These are phyloP conservation scores for Pseudocercospora fuligena DNA, from an alignment of 2,329 filamentous ascomycete species.

Conservation along the genomic window DNA sequence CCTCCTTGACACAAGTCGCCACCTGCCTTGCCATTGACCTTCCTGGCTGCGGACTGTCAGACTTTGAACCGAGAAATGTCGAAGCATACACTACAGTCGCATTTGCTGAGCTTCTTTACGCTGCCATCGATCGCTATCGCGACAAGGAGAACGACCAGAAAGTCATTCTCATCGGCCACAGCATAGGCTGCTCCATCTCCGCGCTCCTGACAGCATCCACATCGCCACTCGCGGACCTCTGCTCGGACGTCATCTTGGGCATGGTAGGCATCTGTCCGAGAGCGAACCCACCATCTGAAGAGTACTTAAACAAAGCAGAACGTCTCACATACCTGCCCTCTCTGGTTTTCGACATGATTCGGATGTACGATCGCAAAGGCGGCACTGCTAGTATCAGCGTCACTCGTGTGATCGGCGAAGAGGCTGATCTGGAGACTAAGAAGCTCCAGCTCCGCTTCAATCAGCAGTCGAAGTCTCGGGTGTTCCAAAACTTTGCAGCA, in stretches of 20 bases:
- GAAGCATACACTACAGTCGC: constrained; percentile 79
- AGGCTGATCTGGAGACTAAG: constrained; percentile 68
- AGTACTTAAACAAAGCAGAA: constrained; percentile 53
- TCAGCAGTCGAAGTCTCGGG: constrained; percentile 77
- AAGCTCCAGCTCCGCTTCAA: constrained; percentile 77
- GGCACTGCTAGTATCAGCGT: constrained; percentile 80
- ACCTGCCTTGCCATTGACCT: constrained; percentile 88
- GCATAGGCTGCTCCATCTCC: constrained; percentile 82
- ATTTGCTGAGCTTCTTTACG: constrained; percentile 74
- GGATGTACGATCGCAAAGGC: constrained; percentile 77
- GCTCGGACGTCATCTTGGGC: constrained; percentile 69
- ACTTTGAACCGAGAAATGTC: constrained; percentile 72
- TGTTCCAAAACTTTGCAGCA: constrained; percentile 81
- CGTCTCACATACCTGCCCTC: constrained; percentile 71
- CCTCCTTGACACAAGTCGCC: constrained; percentile 63
- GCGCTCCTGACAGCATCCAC: constrained; percentile 70
- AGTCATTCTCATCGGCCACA: constrained; percentile 83
- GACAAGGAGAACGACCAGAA: constrained; percentile 68
- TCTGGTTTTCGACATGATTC: constrained; percentile 75
- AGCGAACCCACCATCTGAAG: constrained; percentile 57
- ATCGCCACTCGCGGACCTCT: constrained; percentile 56
- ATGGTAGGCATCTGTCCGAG: constrained; percentile 82
- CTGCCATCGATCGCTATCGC: constrained; percentile 74
- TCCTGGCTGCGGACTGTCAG: constrained; percentile 84
- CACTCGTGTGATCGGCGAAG: constrained; percentile 71